phyloP scores from a whole-genome alignment of 2,329 filamentous ascomycete genomes.

The Davidsoniella australis region DNA sequence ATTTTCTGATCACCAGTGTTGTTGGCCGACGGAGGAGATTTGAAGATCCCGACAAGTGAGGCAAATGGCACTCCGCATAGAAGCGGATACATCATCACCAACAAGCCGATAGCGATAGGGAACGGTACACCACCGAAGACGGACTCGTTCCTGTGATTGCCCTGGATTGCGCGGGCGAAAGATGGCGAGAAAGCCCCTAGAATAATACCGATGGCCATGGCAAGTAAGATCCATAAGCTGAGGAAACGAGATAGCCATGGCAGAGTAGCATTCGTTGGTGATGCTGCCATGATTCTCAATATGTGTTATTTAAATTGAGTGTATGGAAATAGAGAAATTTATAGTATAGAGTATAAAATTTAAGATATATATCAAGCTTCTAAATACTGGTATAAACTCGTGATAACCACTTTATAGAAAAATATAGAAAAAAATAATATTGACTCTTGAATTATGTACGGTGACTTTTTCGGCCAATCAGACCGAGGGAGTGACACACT shows the following conservation, averaged over 20 bases:
- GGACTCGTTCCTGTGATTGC: slow-evolving; percentile 40
- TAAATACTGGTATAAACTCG: too few relatives aligned
- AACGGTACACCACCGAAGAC: slow-evolving; percentile 50
- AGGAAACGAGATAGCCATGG: slow-evolving; percentile 46
- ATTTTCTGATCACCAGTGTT: neutral
- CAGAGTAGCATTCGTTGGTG: slow-evolving; percentile 18
- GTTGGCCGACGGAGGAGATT: too few relatives aligned
- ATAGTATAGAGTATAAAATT: too few relatives aligned
- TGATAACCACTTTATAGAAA: too few relatives aligned
- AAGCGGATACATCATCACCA: slow-evolving; percentile 93
- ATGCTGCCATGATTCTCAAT: too few relatives aligned
- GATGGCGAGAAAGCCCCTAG: slow-evolving; percentile 57
- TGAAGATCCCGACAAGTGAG: slow-evolving; percentile 11
- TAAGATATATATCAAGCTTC: too few relatives aligned
- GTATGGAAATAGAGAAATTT: too few relatives aligned
- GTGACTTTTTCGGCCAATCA: too few relatives aligned
- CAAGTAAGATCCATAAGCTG: slow-evolving; percentile 58
- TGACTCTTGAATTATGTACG: too few relatives aligned
- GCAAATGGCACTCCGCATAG: slow-evolving; percentile 70
- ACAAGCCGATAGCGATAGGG: slow-evolving; percentile 61
- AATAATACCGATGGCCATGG: slow-evolving; percentile 60
- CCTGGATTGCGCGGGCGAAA: slow-evolving; percentile 44
- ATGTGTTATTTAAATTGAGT: too few relatives aligned
- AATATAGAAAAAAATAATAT: too few relatives aligned
- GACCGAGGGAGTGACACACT: too few relatives aligned